These are phyloP conservation scores for Mariannaea elegans DNA, from an alignment of 2,329 filamentous ascomycete species.

Conservation along the genomic window DNA sequence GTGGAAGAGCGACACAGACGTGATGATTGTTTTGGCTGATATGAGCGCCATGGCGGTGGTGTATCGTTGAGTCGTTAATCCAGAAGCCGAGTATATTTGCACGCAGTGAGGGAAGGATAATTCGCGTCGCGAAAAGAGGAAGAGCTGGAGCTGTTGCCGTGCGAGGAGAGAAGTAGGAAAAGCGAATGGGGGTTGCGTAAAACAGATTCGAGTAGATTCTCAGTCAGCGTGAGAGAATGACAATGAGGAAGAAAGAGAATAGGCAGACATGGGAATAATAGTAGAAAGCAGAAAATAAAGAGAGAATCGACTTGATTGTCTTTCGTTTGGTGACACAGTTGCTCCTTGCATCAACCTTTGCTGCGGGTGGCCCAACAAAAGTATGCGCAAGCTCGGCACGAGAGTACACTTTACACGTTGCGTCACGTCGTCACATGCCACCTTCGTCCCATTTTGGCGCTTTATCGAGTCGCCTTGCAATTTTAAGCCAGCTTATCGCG, in stretches of 20 bases:
- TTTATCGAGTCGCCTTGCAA: neutral
- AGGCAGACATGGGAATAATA: neutral
- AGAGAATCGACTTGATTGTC: neutral
- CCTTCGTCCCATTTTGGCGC: neutral
- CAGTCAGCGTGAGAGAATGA: neutral
- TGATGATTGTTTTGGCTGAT: constrained; percentile 82
- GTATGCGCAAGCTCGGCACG: too few relatives aligned
- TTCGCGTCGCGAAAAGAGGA: neutral
- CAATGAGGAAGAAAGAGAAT: neutral
- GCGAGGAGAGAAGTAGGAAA: neutral
- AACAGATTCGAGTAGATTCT: too few relatives aligned
- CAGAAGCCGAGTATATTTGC: neutral
- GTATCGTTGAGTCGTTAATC: neutral
- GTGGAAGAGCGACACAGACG: constrained; percentile 84
- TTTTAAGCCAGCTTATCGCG: neutral
- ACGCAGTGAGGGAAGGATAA: neutral
- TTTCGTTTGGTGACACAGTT: neutral
- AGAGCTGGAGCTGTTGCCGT: neutral
- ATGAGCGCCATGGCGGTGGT: constrained; percentile 76
- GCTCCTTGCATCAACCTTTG: neutral
- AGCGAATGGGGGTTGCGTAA: neutral
- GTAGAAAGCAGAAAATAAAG: neutral
- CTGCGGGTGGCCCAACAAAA: too few relatives aligned
- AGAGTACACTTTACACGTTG: neutral
- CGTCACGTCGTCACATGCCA: constrained; percentile 12